Conservation (phyloP, 2,329 filamentous ascomycete species). For the Fusarium oligoseptatum region DNA sequence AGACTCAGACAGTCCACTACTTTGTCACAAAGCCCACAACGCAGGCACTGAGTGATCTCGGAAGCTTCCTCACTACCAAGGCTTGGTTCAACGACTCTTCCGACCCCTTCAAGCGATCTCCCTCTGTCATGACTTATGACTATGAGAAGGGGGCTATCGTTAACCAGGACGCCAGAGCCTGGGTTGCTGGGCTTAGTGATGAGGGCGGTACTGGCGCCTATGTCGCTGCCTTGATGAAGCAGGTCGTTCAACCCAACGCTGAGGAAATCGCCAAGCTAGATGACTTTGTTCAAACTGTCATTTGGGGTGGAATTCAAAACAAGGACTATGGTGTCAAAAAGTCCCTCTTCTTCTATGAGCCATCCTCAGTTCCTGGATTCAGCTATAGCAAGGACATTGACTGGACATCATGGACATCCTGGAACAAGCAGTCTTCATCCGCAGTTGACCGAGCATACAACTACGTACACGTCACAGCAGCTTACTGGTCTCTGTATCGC, state of each 20-base stretch:
- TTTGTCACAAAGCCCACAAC: conserved; percentile 63
- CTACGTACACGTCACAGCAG: conserved; percentile 68
- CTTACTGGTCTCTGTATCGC: conserved; percentile 71
- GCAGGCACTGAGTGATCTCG: conserved; percentile 60
- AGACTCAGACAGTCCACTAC: conserved; percentile 68
- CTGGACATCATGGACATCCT: conserved; percentile 66
- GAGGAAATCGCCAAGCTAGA: conserved; percentile 67
- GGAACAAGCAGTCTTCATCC: conserved; percentile 62
- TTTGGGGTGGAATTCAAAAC: conserved; percentile 64
- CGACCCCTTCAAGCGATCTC: conserved; percentile 67
- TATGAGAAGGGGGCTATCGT: conserved; percentile 59
- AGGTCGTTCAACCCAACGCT: conserved; percentile 62
- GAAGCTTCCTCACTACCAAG: conserved; percentile 65
- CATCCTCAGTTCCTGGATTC: conserved; percentile 57
- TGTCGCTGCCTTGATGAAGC: conserved; percentile 68
- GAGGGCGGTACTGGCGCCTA: conserved; percentile 70
- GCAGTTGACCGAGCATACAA: conserved; percentile 67
- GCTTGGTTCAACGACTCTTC: conserved; percentile 65
- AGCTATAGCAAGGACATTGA: conserved; percentile 58
- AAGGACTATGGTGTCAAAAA: conserved; percentile 64
- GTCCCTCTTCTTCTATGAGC: conserved; percentile 70
- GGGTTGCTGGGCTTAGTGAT: conserved; percentile 72
- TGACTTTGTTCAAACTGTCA: conserved; percentile 63
- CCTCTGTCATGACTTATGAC: conserved; percentile 71
- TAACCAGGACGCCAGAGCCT: conserved; percentile 63